Conservation (phyloP, 176 grass and related monocot genomes). For the Rhynchospora tenuis region DNA sequence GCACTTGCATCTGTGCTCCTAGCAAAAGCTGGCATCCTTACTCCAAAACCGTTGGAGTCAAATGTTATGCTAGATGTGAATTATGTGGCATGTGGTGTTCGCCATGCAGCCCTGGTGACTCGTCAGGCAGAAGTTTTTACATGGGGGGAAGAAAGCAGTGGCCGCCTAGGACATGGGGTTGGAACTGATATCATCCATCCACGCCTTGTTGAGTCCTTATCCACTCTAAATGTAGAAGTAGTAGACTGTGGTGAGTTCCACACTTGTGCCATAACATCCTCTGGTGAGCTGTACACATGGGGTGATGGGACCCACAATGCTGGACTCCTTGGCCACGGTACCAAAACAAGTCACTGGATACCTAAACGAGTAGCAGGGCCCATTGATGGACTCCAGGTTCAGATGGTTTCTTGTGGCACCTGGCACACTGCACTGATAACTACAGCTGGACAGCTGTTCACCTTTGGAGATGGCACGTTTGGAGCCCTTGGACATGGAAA, state of each 20-base stretch:
- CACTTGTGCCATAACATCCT: slow-evolving; percentile 72
- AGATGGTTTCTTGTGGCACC: slow-evolving; percentile 76
- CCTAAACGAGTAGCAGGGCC: slow-evolving; percentile 92
- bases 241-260: slow-evolving; percentile 92
- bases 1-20: slow-evolving; percentile 10
- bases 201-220: slow-evolving; percentile 72
- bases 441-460: slow-evolving; percentile 63
- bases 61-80: slow-evolving; percentile 95
- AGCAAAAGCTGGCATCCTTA: slow-evolving; percentile 54
- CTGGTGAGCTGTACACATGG: slow-evolving; percentile 95
- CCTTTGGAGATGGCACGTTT: slow-evolving; percentile 98
- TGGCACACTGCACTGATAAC: slow-evolving; percentile 96
- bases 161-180: slow-evolving; percentile 78
- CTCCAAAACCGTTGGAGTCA: slow-evolving; percentile 90
- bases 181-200: slow-evolving; percentile 60
- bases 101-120: slow-evolving; percentile 81
- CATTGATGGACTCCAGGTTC: slow-evolving; percentile 77
- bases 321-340: slow-evolving; percentile 93
- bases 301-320: slow-evolving; percentile 91
- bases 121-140: slow-evolving; percentile 86
- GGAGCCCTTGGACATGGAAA: slow-evolving; percentile 87
- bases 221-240: slow-evolving; percentile 54
- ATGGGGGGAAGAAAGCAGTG: slow-evolving; percentile 89
- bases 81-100: slow-evolving; percentile 75
- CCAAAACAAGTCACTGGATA: slow-evolving; percentile 84